Evolutionary conservation across 2,329 filamentous ascomycete species (phyloP).

Genomic region (Pestalotiopsis fici): DNA sequence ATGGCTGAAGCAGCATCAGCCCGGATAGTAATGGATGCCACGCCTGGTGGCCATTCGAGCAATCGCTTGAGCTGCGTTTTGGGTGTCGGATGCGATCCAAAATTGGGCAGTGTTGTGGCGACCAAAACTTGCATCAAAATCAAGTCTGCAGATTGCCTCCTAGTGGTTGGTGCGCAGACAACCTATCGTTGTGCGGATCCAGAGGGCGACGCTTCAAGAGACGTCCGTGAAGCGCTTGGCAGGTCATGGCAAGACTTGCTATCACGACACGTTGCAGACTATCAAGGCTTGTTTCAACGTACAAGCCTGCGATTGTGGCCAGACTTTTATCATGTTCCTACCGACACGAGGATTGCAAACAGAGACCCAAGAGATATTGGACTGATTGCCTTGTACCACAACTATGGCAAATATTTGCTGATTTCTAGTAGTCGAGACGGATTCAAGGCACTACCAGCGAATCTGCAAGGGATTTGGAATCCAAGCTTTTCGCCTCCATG

Average conservation of each 20-base stretch:
- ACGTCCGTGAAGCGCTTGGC: conserved; percentile 22
- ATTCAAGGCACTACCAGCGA: conserved; percentile 34
- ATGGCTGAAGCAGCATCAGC: conserved; percentile 12
- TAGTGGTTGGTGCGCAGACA: conserved; percentile 40
- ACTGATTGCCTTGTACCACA: conserved; percentile 18
- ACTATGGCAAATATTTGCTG: conserved; percentile 19
- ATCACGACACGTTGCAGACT: conserved; percentile 20
- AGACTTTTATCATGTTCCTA: conserved; percentile 17
- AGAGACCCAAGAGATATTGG: conserved; percentile 18
- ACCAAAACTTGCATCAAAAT: conserved; percentile 36
- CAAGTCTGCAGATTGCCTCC: conserved; percentile 32
- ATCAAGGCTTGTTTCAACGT: conserved; percentile 20
- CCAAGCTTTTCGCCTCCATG: conserved; percentile 40
- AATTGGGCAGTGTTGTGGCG: conserved; percentile 26
- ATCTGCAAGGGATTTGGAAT: conserved; percentile 47
- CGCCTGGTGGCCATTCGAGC: conserved; percentile 34
- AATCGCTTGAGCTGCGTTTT: conserved; percentile 34
- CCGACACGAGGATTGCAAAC: conserved; percentile 16
- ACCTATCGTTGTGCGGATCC: conserved; percentile 34
- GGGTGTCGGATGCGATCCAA: conserved; percentile 14
- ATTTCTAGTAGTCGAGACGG: conserved; percentile 16
- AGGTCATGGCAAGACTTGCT: conserved; percentile 18
- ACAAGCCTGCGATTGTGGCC: conserved; percentile 23
- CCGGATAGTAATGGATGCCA: conserved; percentile 35
- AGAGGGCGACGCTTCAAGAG: conserved; percentile 23